Conservation (phyloP, 306 rosid genomes). For the Phaseolus lunatus region DNA sequence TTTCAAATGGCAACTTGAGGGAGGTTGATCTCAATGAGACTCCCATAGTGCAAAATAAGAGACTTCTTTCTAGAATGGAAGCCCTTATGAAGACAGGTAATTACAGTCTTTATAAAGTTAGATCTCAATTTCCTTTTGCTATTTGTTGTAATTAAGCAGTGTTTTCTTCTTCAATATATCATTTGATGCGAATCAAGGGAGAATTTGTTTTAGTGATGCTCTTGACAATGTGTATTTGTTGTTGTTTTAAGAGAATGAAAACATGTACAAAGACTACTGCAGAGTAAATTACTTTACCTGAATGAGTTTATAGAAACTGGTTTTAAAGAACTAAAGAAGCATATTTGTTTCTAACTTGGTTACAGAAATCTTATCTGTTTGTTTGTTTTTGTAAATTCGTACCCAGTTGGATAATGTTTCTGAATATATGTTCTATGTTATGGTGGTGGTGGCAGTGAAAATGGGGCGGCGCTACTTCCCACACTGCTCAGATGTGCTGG, state of each 20-base stretch:
- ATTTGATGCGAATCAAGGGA: constrained; percentile 2
- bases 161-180: not conserved
- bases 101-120: not conserved
- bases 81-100: constrained; percentile 89
- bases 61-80: constrained; percentile 69
- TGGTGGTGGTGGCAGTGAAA: constrained; percentile 64
- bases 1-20: constrained; percentile 70
- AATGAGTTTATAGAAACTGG: not conserved
- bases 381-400: not conserved
- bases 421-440: constrained; percentile 17
- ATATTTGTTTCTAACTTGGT: not conserved
- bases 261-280: not conserved
- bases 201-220: not conserved
- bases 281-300: not conserved
- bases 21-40: constrained; percentile 93
- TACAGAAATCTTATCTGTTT: not conserved
- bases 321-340: not conserved
- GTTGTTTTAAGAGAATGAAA: not conserved
- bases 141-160: not conserved
- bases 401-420: not conserved
- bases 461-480: constrained; percentile 90
- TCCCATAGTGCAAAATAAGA: constrained; percentile 65
- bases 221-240: too few species aligned
- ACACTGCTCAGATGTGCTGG: constrained; percentile 92
- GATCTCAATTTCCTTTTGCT: not conserved